Evolutionary conservation across 768 basidiomycete genomes (phyloP).

Genomic region (Lyophyllum atratum): DNA sequence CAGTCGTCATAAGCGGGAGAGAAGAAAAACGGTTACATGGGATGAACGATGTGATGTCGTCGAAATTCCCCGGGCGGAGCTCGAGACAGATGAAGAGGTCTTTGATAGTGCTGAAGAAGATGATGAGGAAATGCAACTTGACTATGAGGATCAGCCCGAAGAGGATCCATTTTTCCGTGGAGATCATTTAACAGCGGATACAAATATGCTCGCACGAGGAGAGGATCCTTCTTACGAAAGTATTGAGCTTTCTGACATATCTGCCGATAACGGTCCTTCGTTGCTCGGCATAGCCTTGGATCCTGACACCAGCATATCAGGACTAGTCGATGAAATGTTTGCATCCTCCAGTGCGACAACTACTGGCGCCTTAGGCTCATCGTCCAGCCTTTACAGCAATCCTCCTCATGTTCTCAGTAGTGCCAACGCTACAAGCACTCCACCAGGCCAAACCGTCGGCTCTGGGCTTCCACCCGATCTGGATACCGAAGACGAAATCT

Average conservation of each 20-base stretch:
- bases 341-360: slow-evolving; percentile 37
- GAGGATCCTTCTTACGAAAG: slow-evolving; percentile 46
- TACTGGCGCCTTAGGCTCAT: background rate
- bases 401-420: background rate
- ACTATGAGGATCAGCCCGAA: slow-evolving; percentile 35
- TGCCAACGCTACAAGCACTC: slow-evolving; percentile 32
- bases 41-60: slow-evolving; percentile 80
- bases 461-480: slow-evolving; percentile 50
- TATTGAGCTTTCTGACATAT: slow-evolving; percentile 43
- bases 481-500: slow-evolving; percentile 66
- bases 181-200: slow-evolving; percentile 34
- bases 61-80: slow-evolving; percentile 68
- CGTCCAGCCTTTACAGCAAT: background rate
- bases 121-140: slow-evolving; percentile 23
- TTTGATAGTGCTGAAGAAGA: slow-evolving; percentile 30
- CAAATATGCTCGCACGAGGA: slow-evolving; percentile 19
- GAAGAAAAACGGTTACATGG: slow-evolving; percentile 79
- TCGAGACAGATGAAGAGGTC: slow-evolving; percentile 28
- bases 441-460: slow-evolving; percentile 36
- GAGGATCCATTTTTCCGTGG: slow-evolving; percentile 44
- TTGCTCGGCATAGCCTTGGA: slow-evolving; percentile 36
- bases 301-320: slow-evolving; percentile 63
- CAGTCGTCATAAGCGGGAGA: slow-evolving; percentile 42
- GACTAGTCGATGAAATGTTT: slow-evolving; percentile 73
- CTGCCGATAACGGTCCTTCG: slow-evolving; percentile 34